Base-by-base conservation (phyloP, 2,329 filamentous ascomycete species). In the Fusarium palustre region DNA sequence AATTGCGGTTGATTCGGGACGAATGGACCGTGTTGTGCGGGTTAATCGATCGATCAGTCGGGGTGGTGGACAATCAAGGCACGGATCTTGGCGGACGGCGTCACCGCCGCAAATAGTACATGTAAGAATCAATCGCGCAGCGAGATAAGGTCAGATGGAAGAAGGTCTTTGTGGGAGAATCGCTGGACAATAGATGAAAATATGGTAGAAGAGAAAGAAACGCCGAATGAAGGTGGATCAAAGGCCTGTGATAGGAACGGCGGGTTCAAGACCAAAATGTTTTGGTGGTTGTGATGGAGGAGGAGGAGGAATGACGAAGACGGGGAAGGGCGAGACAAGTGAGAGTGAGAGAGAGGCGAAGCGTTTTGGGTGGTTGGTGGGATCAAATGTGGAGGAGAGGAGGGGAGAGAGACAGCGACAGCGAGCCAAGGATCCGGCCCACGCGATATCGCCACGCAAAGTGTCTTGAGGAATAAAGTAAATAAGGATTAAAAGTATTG, bases 51-150 rank as follows among this genome's bases (percentile, higher is more conserved):
- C 53, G 60, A 49, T 58, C 41, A 53, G 39, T 70, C 50, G 70
- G 70, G 70, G 66, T 57, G 54, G 61, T 58, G 42, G 62, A 45
- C 62, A 68, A 70, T 46, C 67, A 63, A 71, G 71, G 64, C 38
- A 71, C 64, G 60, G 56, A 42, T 64, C 67, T 61, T 66, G 69
- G 58, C 64, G 68, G 69, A 75, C 73, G 73, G 73, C 73, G 73
- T 75, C 73, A 75, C 73, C 73, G 73, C 73, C 73, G 73, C 71
- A 66, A 67, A 62, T 68, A 34, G 70, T 66, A 68, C 73, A 75
- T 75, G 49, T 70, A 69, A 65, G 54, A 63, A 70, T 69, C 71
- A 74, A 74, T 75, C 58, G 73, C 68, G 63, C 60, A 52, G 64
- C 64, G 60, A 64, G 64, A 54, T 57, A 61, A 56, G 47, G 34